phyloP scores from a whole-genome alignment of 2,329 filamentous ascomycete species.

The Tolypocladium sp. region DNA sequence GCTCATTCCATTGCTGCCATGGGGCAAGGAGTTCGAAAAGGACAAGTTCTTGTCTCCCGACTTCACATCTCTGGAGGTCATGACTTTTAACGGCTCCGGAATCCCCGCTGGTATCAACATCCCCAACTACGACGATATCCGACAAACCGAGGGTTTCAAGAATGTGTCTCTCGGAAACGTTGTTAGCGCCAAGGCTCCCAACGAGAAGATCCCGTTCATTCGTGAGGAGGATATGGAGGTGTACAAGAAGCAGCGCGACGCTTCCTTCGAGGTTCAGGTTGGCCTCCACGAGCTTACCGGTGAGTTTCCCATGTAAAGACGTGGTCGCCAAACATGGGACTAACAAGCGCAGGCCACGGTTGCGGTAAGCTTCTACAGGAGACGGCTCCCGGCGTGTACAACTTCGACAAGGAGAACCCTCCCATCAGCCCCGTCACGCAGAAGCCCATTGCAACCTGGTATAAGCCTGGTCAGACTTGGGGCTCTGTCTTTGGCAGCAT shows the following conservation, averaged over 20 bases:
- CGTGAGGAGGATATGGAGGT: slow-evolving; percentile 65
- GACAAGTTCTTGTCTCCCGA: slow-evolving; percentile 92
- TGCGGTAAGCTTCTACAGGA: slow-evolving; percentile 93
- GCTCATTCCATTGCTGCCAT: slow-evolving; percentile 84
- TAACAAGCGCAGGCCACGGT: slow-evolving; percentile 55
- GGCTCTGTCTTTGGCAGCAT: slow-evolving; percentile 83
- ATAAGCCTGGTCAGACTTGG: slow-evolving; percentile 94
- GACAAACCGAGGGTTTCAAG: slow-evolving; percentile 81
- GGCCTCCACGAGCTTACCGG: slow-evolving; percentile 78
- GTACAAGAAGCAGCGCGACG: slow-evolving; percentile 75
- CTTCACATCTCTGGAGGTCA: slow-evolving; percentile 87
- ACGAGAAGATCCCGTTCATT: slow-evolving; percentile 91
- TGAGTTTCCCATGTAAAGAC: slow-evolving; percentile 9
- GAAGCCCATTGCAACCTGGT: slow-evolving; percentile 73
- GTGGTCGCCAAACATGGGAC: neutral
- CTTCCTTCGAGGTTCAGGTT: slow-evolving; percentile 90
- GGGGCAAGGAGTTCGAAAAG: slow-evolving; percentile 85
- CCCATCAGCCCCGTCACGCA: slow-evolving; percentile 72
- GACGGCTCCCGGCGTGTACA: slow-evolving; percentile 70
- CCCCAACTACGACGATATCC: slow-evolving; percentile 66
- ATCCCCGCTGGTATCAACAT: slow-evolving; percentile 63
- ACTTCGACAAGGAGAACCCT: slow-evolving; percentile 77
- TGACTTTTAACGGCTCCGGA: slow-evolving; percentile 62
- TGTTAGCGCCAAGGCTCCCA: slow-evolving; percentile 78
- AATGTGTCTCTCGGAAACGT: slow-evolving; percentile 93